Percentiles rank a stretch among this genome's conserved stretches.
Conservation (phyloP, 805 yeast genomes). For the Schizosaccharomyces osmophilus region DNA sequence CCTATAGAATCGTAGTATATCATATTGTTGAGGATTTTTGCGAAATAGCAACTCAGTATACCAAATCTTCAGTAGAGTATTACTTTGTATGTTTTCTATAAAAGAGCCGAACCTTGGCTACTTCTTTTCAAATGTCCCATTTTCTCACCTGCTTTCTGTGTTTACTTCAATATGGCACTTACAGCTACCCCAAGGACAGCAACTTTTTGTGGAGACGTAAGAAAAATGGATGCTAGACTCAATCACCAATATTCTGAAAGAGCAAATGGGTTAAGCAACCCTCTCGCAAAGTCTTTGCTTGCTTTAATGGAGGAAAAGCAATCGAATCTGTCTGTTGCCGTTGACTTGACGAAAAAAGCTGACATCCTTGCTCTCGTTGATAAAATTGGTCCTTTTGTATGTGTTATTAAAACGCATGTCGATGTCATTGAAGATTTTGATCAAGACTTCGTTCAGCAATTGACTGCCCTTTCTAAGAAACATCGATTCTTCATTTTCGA, state of each 20-base stretch:
- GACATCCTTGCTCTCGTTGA: constrained; percentile 57
- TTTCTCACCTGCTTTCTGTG: no score
- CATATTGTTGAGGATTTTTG: no score
- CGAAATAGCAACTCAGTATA: no score
- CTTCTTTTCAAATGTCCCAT: no score
- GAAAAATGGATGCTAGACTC: background rate
- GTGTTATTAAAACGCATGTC: constrained; percentile 80
- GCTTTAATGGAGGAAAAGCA: constrained; percentile 52
- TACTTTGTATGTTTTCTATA: no score
- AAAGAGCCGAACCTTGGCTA: no score
- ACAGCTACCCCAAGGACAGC: no score
- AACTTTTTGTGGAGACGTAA: no score
- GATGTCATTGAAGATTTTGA: constrained; percentile 80
- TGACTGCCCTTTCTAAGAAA: constrained; percentile 45
- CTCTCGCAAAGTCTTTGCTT: constrained; percentile 55
- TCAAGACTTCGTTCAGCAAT: constrained; percentile 58
- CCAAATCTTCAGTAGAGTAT: no score
- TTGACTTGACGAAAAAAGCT: constrained; percentile 60
- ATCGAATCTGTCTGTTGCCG: constrained; percentile 80
- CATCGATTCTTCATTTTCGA: constrained; percentile 82
- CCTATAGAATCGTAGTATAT: no score
- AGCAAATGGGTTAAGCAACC: constrained; percentile 46
- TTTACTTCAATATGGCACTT: no score
- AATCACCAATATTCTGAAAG: constrained; percentile 34
- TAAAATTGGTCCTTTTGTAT: constrained; percentile 68